Evolutionary conservation across 2,329 filamentous ascomycete species (phyloP), one percentile per base, ranked within the genome.

Genomic region (Xylaria polymorpha): DNA sequence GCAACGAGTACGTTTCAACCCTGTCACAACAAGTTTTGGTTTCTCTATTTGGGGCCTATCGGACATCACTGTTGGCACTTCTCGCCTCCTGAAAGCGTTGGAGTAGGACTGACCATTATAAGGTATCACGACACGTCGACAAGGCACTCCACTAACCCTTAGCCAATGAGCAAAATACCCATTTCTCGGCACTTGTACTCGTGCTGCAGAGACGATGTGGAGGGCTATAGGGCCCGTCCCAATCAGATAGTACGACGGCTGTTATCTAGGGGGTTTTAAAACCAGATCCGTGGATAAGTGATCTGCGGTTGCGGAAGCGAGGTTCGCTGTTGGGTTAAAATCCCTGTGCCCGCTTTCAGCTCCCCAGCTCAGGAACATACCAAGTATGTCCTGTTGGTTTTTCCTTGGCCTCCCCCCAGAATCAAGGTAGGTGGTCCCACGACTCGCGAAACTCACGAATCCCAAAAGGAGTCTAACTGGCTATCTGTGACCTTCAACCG

Each of bases 211-310:
- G 59, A 57, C 15, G 37, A 57, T 56, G 56, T 46, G 48, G 53
- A 50, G 64, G 46, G 68, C 14, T 25, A 29, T 51, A 57, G 50
- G 20, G 39, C 29, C n/a, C 22, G 32, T 37, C 56, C 39, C 39
- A 51, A 58, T 50, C 51, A 60, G 12, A 18, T 46, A 65, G 55
- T 60, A 22, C 29, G 43, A 55, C 53, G 62, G 53, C 46, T 20
- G 32, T 51, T 48, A 44, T 62, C 50, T 51, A 56, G 32, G 41
- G 35, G 20, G 41, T 48, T 32, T 35, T 35, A 43, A 61, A 69
- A 62, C 59, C 56, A 61, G 63, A 66, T 61, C 66, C 62, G 32
- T 64, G 66, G 66, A 66, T 63, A 37, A 14, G 50, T n/a, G 14
- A 48, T 53, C 48, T 35, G 56, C 59, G 61, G 61, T 39, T 56